A percentile compares a stretch with the other conserved stretches of the same genome.
Evolutionary conservation across 2,329 filamentous ascomycete species (phyloP).

Genomic region (Escovopsis weberi): DNA sequence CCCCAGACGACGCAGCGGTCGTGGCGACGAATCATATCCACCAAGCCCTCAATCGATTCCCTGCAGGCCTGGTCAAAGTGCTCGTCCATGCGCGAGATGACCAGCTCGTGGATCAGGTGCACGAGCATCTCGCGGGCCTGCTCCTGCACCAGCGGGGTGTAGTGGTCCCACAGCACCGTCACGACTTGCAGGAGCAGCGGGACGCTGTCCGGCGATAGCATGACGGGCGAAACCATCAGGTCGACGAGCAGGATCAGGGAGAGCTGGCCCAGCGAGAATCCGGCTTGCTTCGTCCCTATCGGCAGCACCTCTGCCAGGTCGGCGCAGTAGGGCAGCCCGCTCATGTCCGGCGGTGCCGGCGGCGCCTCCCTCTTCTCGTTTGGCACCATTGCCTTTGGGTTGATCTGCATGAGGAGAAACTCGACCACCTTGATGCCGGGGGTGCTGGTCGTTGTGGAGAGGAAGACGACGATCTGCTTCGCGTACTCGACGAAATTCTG

Average conservation of each 20-base stretch:
- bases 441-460: slow-evolving; percentile 63
- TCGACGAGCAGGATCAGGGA: slow-evolving; percentile 90
- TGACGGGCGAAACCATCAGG: slow-evolving; percentile 83
- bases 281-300: slow-evolving; percentile 78
- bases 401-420: slow-evolving; percentile 81
- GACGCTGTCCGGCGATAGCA: slow-evolving; percentile 63
- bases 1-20: slow-evolving; percentile 79
- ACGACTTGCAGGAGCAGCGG: slow-evolving; percentile 82
- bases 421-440: slow-evolving; percentile 84
- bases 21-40: slow-evolving; percentile 74
- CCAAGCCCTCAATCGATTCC: slow-evolving; percentile 68
- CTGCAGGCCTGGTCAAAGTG: slow-evolving; percentile 47
- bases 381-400: slow-evolving; percentile 92
- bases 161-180: slow-evolving; percentile 93
- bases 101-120: slow-evolving; percentile 89
- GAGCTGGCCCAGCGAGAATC: slow-evolving; percentile 83
- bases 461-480: slow-evolving; percentile 93
- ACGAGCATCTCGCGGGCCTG: slow-evolving; percentile 96
- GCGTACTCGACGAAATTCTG: slow-evolving; percentile 98
- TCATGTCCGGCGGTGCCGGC: slow-evolving; percentile 57
- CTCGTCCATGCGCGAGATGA: slow-evolving; percentile 66
- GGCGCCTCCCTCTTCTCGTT: slow-evolving; percentile 62
- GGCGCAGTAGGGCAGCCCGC: slow-evolving; percentile 73
- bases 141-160: slow-evolving; percentile 86
- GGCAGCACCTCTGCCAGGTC: slow-evolving; percentile 69